These are phyloP conservation scores for Prunus mongolica DNA, from an alignment of 306 rosid species.

Conservation along the genomic window DNA sequence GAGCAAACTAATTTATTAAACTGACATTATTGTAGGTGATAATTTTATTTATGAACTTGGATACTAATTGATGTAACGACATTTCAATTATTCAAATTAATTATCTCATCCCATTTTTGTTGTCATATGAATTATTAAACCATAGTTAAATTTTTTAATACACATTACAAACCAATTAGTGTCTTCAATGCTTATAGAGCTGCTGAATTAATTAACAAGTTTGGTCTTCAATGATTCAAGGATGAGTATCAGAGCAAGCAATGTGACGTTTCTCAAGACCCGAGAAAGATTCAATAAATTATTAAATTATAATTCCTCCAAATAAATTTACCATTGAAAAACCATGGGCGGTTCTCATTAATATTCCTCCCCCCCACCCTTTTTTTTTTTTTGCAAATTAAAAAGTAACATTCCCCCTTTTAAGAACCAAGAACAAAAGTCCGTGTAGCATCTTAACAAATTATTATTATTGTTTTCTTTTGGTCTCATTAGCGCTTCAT, in stretches of 20 bases:
- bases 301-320: not conserved
- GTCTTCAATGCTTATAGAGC: not conserved
- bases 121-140: not conserved
- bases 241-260: not conserved
- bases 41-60: too few relatives aligned
- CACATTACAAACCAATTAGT: not conserved
- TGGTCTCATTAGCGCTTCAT: too few relatives aligned
- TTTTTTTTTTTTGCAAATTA: too few relatives aligned
- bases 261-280: not conserved
- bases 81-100: not conserved
- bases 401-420: not conserved
- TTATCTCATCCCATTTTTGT: not conserved
- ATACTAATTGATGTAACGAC: not conserved
- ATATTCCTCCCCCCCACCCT: not conserved
- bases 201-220: not conserved
- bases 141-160: not conserved
- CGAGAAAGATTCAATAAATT: not conserved
- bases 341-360: conserved; percentile 18
- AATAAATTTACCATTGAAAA: not conserved
- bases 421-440: conserved; percentile 2
- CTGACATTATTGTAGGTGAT: not conserved
- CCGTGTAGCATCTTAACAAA: not conserved
- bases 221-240: not conserved
- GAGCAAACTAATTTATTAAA: not conserved
- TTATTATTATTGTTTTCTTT: not conserved